Evolutionary conservation across 1,139 yeast species (phyloP).

Genomic region (Kodamaea arcana): DNA sequence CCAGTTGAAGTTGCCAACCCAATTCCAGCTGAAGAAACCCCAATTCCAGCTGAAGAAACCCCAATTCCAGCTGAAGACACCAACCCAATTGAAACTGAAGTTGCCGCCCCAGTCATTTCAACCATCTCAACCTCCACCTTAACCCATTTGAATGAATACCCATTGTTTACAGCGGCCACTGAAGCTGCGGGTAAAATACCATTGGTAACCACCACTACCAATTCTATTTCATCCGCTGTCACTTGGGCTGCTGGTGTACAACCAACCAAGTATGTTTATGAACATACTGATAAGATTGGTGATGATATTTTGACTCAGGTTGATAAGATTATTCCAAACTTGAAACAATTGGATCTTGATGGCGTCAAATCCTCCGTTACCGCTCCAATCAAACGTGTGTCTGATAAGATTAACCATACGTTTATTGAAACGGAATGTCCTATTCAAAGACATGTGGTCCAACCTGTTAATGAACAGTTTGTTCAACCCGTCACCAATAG

Average conservation of each 20-base stretch:
- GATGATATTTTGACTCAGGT: constrained; percentile 31
- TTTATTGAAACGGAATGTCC: constrained; percentile 4
- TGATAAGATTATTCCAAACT: constrained; percentile 33
- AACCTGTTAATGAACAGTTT: constrained; percentile 43
- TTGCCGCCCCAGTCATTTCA: background rate
- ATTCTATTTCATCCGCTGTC: constrained; percentile 11
- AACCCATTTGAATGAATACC: constrained; percentile 23
- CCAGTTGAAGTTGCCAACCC: background rate
- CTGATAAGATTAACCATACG: background rate
- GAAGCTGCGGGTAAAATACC: constrained; percentile 12
- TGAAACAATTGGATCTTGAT: constrained; percentile 34
- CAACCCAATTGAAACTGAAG: background rate
- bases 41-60: background rate
- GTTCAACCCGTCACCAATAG: constrained; percentile 32
- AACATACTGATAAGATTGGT: constrained; percentile 25
- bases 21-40: background rate
- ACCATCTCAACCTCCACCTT: background rate
- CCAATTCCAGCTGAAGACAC: no score
- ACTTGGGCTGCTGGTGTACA: constrained; percentile 18
- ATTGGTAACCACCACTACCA: constrained; percentile 19
- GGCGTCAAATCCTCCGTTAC: constrained; percentile 39
- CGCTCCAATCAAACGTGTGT: constrained; percentile 1
- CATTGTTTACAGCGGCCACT: constrained; percentile 20
- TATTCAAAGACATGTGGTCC: constrained; percentile 14
- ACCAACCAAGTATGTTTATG: constrained; percentile 24